Evolutionary conservation across 2,329 filamentous ascomycete genomes (phyloP), one percentile per base, ranked within the genome.

Genomic region (Diatrype stigma): DNA sequence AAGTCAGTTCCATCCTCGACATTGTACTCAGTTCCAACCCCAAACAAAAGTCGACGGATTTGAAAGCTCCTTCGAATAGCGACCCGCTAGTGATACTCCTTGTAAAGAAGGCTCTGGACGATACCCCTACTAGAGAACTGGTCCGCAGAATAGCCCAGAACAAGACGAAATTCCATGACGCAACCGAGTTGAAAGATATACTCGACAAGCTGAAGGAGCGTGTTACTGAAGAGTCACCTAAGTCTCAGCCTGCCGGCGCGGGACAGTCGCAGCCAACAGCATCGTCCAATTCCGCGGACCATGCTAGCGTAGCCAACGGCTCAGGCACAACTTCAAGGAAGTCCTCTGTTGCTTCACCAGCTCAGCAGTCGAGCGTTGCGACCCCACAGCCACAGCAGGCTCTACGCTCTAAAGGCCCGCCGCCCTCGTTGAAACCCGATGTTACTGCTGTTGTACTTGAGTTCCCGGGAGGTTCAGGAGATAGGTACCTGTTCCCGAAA

Each of bases 401-500:
- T 2, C 63, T 85, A 8, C 77, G 81, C 23, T 84, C 81, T 6
- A 85, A 84, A 58, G 82, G 80, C 0, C 81, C 80, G 1, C 74
- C 78, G 2, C 77, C 77, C 17, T 63, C 66, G 2, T 66, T 69
- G 11, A 84, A 80, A 58, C 79, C 79, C 23, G 85, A 86, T 50
- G 78, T 86, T 42, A 78, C 82, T 1, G 83, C 84, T n/a, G 74
- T 88, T 14, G 80, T 86, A 1, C 80, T 90, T 54, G 85, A 89
- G 58, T 89, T 90, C 65, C 66, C 73, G 5, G 79, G 80, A 45
- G 84, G 84, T 32, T 82, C 74, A 2, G 87, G 87, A 44, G 89
- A 93, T 65, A 81, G 88, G 23, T 92, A 89, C 64, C 71, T 90
- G 45, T 92, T 94, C 56, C 89, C 89, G 2, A 88, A 85, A 58